Conservation (phyloP, 2,329 filamentous ascomycete species). For the Teratosphaeria zuluensis region DNA sequence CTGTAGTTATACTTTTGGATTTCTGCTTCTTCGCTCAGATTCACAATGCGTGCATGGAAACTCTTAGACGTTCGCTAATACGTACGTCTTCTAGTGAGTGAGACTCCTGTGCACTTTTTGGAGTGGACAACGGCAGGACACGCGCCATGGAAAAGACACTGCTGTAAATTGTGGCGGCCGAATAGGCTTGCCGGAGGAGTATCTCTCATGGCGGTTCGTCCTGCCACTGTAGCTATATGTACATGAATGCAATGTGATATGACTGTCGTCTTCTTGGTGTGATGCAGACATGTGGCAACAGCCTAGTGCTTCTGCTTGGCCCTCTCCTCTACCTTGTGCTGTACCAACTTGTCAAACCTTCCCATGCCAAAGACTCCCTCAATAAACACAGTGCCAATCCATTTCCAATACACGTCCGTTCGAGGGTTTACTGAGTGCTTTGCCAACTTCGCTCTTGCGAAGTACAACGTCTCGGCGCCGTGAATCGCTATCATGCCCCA, state of each 20-base stretch:
- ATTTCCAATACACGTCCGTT: slow-evolving; percentile 43
- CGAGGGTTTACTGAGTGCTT: slow-evolving; percentile 43
- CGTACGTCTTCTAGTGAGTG: neutral
- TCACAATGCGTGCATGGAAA: neutral
- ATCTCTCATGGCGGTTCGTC: neutral
- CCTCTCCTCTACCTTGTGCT: slow-evolving; percentile 29
- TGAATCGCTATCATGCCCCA: slow-evolving; percentile 56
- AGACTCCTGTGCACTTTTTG: neutral
- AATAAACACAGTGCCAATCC: slow-evolving; percentile 43
- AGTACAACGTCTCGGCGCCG: slow-evolving; percentile 46
- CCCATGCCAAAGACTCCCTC: slow-evolving; percentile 43
- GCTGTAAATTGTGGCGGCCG: neutral
- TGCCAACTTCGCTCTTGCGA: slow-evolving; percentile 38
- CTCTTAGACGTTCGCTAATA: neutral
- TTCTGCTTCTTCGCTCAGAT: neutral
- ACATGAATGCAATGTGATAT: neutral
- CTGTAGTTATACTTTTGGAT: neutral
- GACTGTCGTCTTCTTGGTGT: neutral
- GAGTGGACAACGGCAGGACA: neutral
- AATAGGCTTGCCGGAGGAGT: neutral
- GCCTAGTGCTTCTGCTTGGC: slow-evolving; percentile 30
- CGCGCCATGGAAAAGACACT: neutral
- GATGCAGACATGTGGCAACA: neutral
- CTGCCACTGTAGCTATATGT: neutral
- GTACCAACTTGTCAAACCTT: slow-evolving; percentile 38